Base-by-base conservation (phyloP, 2,329 filamentous ascomycete species). In the Ceratocystis papillata region DNA sequence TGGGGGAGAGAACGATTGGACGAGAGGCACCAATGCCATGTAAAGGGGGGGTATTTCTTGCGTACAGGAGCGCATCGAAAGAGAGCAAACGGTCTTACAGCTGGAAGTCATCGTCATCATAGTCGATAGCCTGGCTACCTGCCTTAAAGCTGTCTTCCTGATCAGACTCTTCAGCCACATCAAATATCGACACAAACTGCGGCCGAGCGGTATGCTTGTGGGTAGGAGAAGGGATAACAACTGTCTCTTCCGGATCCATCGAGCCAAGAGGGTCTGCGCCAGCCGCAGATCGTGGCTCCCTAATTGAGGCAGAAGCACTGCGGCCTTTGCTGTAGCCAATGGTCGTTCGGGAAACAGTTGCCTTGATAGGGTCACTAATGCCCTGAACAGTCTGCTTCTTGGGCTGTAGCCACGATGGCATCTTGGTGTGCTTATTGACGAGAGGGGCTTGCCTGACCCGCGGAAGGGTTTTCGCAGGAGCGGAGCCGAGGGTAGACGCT, bases 321-420 rank as follows among this genome's bases (percentile, higher is more conserved):
- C 89, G 83, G 44, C 92, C 91, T 74, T 88, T 90, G 66, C 83
- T 89, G 73, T 96, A 96, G 17, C 92, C 92, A 53, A 96, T 81
- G 0, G 91, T 96, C 65, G 85, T 92, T 69, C 86, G 84, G 1
- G 91, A 96, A 5, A 85, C 85, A 5, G 83, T 83, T 7, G 53
- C 25, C 64, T 65, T 68, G 64, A 66, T 50, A 46, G 67, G 64
- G 61, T 68, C 64, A 59, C 64, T 68, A 66, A 61, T 37, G 48
- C 66, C 61, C 20, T 25, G 64, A 15, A 57, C 33, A 61, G 62
- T 30, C 48, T 28, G 50, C 50, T 65, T 63, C 50, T 57, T 64
- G 10, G 67, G 67, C 48, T 66, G 67, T 8, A 68, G 61, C 67
- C 67, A 68, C 22, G 67, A 66, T 12, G 67, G 67, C 30, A 37